Evolutionary conservation across 2,329 filamentous ascomycete species (phyloP), one percentile per base, ranked within the genome.

Genomic region (Aspergillus fructus): DNA sequence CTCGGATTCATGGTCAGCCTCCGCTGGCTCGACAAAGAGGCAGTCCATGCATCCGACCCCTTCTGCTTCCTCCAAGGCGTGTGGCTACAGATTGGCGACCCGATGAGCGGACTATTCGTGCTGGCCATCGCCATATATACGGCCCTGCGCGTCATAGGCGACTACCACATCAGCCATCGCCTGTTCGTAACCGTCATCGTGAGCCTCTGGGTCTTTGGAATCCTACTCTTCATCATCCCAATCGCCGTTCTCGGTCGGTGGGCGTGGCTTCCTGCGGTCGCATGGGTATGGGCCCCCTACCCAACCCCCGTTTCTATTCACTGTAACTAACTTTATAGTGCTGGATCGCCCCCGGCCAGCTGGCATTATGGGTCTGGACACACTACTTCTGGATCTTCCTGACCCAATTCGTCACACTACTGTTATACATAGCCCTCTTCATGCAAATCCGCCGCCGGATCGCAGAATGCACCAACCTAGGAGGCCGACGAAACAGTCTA

Each of bases 301-400:
- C 3, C 3, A 21, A 21, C 21, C 21, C 21, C 21, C 3, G 21
- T 21, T 4, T 21, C 21, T 3, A 21, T 21, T 21, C 4, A 21
- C 21, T 21, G 21, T 21, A 21, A 21, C 21, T 21, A 21, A 21
- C 21, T 21, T 21, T 21, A 8, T n/a, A 81, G 81, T 83, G 81
- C 64, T 83, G 81, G 81, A 68, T 83, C 8, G 74, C 77, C 15
- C 63, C 69, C 3, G 63, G 73, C 9, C 75, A 30, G 73, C 63
- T 75, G 81, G 56, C 52, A 59, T 11, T 77, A 79, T 75, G 80
- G 5, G 71, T 83, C 3, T 82, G 75, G 75, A 72, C 78, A 5
- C 81, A 83, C 62, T 83, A 83, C 63, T 59, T 83, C 37, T 83
- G 80, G 80, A 81, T 83, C 59, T 83, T 83, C 68, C 68, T 81